Evolutionary conservation across 2,329 filamentous ascomycete species (phyloP).

Genomic region (Thermothelomyces thermophilus): DNA sequence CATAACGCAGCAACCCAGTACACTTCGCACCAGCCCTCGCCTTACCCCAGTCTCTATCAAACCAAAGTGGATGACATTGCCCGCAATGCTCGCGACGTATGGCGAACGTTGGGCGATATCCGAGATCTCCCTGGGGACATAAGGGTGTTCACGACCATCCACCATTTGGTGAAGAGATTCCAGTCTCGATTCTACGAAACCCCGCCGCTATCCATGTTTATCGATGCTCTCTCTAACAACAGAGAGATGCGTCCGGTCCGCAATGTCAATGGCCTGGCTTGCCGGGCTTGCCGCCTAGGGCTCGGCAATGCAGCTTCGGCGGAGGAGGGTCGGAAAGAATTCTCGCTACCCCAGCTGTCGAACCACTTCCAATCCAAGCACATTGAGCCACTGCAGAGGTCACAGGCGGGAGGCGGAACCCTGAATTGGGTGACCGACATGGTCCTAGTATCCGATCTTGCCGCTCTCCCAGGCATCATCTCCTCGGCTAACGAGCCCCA

Average conservation of each 20-base stretch:
- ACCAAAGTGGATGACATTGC: constrained; percentile 47
- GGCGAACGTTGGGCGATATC: constrained; percentile 53
- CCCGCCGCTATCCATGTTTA: constrained; percentile 52
- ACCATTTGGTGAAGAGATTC: constrained; percentile 55
- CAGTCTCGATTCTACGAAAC: constrained; percentile 49
- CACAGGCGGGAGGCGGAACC: constrained; percentile 19
- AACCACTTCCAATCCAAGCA: constrained; percentile 49
- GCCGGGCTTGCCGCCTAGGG: constrained; percentile 45
- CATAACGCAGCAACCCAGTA: constrained; percentile 16
- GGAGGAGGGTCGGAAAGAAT: constrained; percentile 35
- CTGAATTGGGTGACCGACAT: constrained; percentile 43
- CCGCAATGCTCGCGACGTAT: constrained; percentile 52
- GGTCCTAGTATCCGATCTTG: constrained; percentile 37
- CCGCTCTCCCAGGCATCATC: constrained; percentile 28
- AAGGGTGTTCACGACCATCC: constrained; percentile 56
- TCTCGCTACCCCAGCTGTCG: constrained; percentile 54
- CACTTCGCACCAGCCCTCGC: constrained; percentile 14
- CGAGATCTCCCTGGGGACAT: constrained; percentile 56
- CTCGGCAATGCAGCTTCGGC: constrained; percentile 27
- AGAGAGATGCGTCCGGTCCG: constrained; percentile 51
- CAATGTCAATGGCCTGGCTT: constrained; percentile 47
- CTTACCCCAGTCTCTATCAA: constrained; percentile 38
- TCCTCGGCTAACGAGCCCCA: constrained; percentile 28
- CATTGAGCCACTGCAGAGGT: constrained; percentile 26
- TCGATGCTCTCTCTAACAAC: constrained; percentile 50